These are phyloP conservation scores for Fusarium musae DNA, from an alignment of 2,329 filamentous ascomycete species.

Conservation along the genomic window DNA sequence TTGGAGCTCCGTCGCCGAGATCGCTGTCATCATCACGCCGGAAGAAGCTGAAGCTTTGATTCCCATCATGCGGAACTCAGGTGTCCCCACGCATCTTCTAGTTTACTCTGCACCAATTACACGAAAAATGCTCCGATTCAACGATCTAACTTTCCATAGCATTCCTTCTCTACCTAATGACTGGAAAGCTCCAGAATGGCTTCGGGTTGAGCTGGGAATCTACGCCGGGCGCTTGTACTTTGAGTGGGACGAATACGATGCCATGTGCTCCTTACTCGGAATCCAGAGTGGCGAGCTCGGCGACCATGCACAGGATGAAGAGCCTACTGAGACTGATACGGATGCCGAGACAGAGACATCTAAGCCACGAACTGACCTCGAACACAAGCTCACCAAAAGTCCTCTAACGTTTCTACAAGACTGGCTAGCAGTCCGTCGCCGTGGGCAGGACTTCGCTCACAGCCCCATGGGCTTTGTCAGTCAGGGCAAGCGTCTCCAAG, in stretches of 20 bases:
- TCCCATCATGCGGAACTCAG: conserved; percentile 50
- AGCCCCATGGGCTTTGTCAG: conserved; percentile 69
- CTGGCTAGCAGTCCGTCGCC: conserved; percentile 65
- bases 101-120: conserved; percentile 65
- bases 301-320: neutral
- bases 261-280: conserved; percentile 49
- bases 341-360: neutral
- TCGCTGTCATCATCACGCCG: conserved; percentile 66
- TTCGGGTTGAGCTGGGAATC: conserved; percentile 68
- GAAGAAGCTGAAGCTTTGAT: conserved; percentile 71
- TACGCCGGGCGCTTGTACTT: conserved; percentile 71
- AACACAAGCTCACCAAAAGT: conserved; percentile 32
- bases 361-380: neutral
- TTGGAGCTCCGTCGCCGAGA: conserved; percentile 59
- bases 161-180: conserved; percentile 59
- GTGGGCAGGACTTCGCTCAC: conserved; percentile 66
- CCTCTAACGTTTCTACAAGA: conserved; percentile 63
- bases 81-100: conserved; percentile 52
- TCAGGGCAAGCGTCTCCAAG: conserved; percentile 60
- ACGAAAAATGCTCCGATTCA: conserved; percentile 67
- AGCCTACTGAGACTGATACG: neutral
- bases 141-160: conserved; percentile 62
- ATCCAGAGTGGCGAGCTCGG: conserved; percentile 25
- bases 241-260: conserved; percentile 58
- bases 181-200: conserved; percentile 62